Percentiles rank a stretch among this genome's conserved stretches.
phyloP scores from a whole-genome alignment of 164 flowering plant genomes.

The Stephania yunnanensis region DNA sequence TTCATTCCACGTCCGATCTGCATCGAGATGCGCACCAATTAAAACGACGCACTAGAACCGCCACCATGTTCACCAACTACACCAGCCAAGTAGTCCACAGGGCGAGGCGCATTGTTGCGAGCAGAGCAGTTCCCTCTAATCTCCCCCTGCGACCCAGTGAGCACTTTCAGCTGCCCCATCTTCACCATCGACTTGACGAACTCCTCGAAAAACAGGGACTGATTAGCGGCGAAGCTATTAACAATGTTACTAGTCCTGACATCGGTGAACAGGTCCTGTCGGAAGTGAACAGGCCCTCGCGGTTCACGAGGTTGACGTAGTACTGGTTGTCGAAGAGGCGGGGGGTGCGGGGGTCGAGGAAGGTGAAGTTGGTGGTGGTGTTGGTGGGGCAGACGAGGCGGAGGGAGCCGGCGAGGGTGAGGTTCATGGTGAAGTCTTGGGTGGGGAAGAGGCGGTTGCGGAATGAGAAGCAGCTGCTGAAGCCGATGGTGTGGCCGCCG shows the following conservation, averaged over 20 bases:
- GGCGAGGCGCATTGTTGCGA: not conserved
- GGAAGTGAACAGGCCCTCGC: conserved; percentile 25
- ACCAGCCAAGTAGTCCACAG: not conserved
- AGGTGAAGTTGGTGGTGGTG: conserved; percentile 4
- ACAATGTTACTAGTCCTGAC: conserved; percentile 18
- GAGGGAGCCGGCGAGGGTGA: conserved; percentile 15
- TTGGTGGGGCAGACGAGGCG: conserved; percentile 15
- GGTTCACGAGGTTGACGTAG: conserved; percentile 21
- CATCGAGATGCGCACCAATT: not conserved
- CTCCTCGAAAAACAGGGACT: conserved; percentile 11
- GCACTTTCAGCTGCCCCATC: conserved; percentile 11
- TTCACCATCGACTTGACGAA: conserved; percentile 12
- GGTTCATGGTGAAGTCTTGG: conserved; percentile 22
- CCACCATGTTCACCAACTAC: not conserved
- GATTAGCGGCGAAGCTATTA: conserved; percentile 15
- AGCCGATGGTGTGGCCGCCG: conserved; percentile 59
- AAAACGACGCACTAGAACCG: not conserved
- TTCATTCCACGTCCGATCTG: too few species aligned
- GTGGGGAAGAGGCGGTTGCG: conserved; percentile 18
- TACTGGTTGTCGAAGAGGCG: conserved; percentile 25
- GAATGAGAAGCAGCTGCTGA: conserved; percentile 24
- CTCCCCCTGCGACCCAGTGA: conserved; percentile 16
- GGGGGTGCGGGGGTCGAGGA: conserved; percentile 18
- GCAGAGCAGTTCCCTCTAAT: conserved; percentile 10
- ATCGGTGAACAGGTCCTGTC: conserved; percentile 24